Base-by-base conservation (phyloP, 805 yeast genomes). In the Ogataea pini region DNA sequence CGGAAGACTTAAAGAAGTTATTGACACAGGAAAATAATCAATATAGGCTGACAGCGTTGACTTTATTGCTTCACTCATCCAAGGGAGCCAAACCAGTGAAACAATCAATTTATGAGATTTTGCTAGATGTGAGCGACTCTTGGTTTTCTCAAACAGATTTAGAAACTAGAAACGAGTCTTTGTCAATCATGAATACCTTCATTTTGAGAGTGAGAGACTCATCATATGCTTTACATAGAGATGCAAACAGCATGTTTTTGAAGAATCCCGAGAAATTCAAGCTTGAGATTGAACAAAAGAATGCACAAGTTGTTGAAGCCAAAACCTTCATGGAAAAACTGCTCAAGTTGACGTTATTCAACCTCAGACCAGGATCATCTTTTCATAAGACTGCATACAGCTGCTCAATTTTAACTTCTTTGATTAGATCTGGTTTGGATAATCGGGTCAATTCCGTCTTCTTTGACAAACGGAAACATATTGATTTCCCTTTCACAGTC, bases 141-240 rank as follows among this genome's bases (percentile, higher is more conserved):
- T 73, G 83, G 51, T 75, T 85, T 48, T 72, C 77, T n/a, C 95
- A 87, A 49, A 72, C 78, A 16, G 81, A 84, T 47, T 73, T 88
- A 13, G 91, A 86, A 51, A 72, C 79, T 1, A 72, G 97, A 59
- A 83, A 83, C 53, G 82, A 79, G 39, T 80, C 87, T 44, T 72
- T 73, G 22, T 82, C 92, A 2, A 59, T 79, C 14, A 65, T 90
- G 48, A 76, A 84, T 46, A 80, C 76, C 47, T 83, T 90, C 53
- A 60, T 89, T 10, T 64, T 75, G 24, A 72, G 97, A 55, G 65
- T 87, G 14, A 75, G 86, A 54, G 94, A 85, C 45, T 86, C 91
- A 0, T 67, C 85, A 1, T 82, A 85, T 61, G 77, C 82, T 0
- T 55, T 80, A 20, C 60, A 75, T 18, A 75, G 88, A 57, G 85